Percentiles rank a stretch among this genome's conserved stretches.
These are phyloP conservation scores for Moniliella sp. DNA, from an alignment of 1,284 basidiomycete genomes.

Conservation along the genomic window DNA sequence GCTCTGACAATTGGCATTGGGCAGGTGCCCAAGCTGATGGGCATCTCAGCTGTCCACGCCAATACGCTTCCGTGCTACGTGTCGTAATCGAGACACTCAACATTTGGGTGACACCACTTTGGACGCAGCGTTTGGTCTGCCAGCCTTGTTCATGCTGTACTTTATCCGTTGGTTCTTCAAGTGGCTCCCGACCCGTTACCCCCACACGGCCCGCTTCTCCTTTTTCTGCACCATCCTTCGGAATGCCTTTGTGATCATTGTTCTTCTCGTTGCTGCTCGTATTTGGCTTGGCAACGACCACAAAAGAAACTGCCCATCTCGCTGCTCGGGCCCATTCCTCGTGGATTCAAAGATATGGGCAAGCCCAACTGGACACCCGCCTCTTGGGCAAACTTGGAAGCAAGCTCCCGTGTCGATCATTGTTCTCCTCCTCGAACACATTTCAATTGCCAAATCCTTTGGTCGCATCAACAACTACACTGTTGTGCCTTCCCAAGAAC, in stretches of 20 bases:
- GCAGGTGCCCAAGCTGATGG: slow-evolving; percentile 28
- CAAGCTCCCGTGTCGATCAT: slow-evolving; percentile 79
- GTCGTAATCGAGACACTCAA: slow-evolving; percentile 84
- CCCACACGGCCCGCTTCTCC: slow-evolving; percentile 48
- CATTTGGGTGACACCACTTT: slow-evolving; percentile 47
- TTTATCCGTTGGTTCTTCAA: slow-evolving; percentile 50
- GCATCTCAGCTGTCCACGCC: slow-evolving; percentile 12
- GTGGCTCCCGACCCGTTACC: slow-evolving; percentile 46
- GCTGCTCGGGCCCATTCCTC: slow-evolving; percentile 51
- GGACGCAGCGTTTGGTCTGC: slow-evolving; percentile 74
- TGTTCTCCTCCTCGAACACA: slow-evolving; percentile 82
- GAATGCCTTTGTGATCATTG: slow-evolving; percentile 29
- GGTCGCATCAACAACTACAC: slow-evolving; percentile 89
- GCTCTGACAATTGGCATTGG: slow-evolving; percentile 29
- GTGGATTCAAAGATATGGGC: slow-evolving; percentile 45
- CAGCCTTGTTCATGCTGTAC: slow-evolving; percentile 55
- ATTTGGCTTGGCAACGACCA: slow-evolving; percentile 14
- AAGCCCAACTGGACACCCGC: slow-evolving; percentile 45
- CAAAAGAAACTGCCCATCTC: slow-evolving; percentile 71
- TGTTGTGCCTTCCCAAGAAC: slow-evolving; percentile 88
- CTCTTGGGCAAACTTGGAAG: slow-evolving; percentile 52
- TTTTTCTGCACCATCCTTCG: slow-evolving; percentile 28
- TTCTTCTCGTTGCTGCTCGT: slow-evolving; percentile 41
- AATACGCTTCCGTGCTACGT: slow-evolving; percentile 46
- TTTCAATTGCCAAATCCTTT: slow-evolving; percentile 77